Conservation (phyloP, 345 rosid genomes). For the Citrus hindsii region DNA sequence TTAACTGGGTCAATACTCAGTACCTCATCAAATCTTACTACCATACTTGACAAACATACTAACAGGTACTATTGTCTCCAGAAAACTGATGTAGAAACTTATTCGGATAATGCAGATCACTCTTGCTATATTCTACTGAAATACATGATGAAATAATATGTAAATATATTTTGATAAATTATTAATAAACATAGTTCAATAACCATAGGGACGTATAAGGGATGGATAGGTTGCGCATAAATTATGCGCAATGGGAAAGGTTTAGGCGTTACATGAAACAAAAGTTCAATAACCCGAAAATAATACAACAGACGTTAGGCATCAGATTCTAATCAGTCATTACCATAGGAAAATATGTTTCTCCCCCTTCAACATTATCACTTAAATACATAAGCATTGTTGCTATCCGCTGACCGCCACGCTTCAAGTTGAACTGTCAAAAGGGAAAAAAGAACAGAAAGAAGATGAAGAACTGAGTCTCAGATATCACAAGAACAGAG, state of each 20-base stretch:
- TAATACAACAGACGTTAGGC: neutral
- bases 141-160: too few species aligned
- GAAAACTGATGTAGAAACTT: neutral
- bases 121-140: neutral
- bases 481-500: neutral
- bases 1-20: neutral
- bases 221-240: too few species aligned
- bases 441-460: neutral
- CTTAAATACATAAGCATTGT: slow-evolving; percentile 94
- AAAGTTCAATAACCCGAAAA: neutral
- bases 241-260: too few species aligned
- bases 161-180: too few species aligned
- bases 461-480: neutral
- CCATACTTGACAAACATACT: neutral
- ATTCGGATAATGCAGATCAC: neutral
- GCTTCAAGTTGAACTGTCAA: slow-evolving; percentile 75
- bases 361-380: slow-evolving; percentile 91
- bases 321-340: neutral
- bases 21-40: neutral
- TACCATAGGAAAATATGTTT: slow-evolving; percentile 95
- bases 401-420: slow-evolving; percentile 92
- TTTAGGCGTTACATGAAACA: too few species aligned
- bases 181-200: too few species aligned
- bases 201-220: too few species aligned
- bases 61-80: too few species aligned